A percentile compares a stretch with the other conserved stretches of the same genome.
Conservation (phyloP, 441 rosid species). For the Syzygium malaccense region DNA sequence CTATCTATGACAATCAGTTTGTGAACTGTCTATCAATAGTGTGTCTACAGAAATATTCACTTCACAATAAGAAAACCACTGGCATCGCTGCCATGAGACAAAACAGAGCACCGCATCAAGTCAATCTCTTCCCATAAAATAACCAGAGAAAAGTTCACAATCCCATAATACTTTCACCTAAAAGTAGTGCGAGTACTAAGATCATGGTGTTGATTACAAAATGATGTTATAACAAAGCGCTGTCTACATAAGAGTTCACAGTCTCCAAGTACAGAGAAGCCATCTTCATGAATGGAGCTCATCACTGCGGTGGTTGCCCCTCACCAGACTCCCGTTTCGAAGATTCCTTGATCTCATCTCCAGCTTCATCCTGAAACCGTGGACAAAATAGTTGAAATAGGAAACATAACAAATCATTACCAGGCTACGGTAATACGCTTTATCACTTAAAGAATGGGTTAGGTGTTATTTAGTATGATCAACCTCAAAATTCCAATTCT, state of each 20-base stretch:
- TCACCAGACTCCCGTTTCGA: constrained; percentile 62
- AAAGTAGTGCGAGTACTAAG: constrained; percentile 11
- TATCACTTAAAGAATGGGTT: not conserved
- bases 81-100: not conserved
- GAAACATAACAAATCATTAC: not conserved
- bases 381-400: not conserved
- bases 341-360: constrained; percentile 87
- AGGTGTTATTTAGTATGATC: not conserved
- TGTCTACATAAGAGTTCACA: constrained; percentile 23
- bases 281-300: constrained; percentile 17
- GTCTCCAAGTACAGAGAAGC: constrained; percentile 23
- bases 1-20: not conserved
- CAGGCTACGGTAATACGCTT: not conserved
- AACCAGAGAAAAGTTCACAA: constrained; percentile 11
- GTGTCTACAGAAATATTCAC: not conserved
- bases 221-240: constrained; percentile 25
- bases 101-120: constrained; percentile 3
- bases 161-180: constrained; percentile 21
- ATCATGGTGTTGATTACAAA: constrained; percentile 21
- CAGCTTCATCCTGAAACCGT: constrained; percentile 67
- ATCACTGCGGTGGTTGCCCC: constrained; percentile 33
- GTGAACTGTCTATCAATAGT: not conserved
- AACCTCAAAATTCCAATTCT: not conserved
- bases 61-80: not conserved
- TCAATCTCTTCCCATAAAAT: constrained; percentile 20